Evolutionary conservation across 1,284 basidiomycete genomes (phyloP), one percentile per base, ranked within the genome.

Genomic region (Spongiforma sp.): DNA sequence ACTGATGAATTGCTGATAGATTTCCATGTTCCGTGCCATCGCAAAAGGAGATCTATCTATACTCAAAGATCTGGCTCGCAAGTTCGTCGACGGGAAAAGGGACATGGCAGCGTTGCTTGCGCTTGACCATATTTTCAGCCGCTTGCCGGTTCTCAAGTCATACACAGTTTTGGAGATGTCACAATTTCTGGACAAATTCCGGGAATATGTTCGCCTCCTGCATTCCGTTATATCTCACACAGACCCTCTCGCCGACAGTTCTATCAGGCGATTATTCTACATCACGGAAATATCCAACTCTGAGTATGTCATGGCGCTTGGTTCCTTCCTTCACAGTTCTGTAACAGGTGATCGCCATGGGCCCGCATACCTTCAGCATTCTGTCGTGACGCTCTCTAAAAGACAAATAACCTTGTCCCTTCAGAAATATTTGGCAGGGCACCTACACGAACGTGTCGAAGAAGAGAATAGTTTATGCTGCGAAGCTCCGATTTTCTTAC

Each of bases 231-330:
- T 72, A 10, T 68, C 65, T 21, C 57, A 73, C 6, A 17, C 62
- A 19, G 70, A 81, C 48, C 78, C 79, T 6, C 68, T 74, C 54
- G 50, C 68, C 0, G 60, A 61, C 34, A 24, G 59, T 0, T 65
- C 65, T 1, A 69, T 81, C 28, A 76, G 68, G 41, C 77, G 69
- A 43, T 61, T 87, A 2, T 84, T 87, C 62, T 77, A 77, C 10
- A 78, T 86, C 33, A 64, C 63, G 8, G 65, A 67, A 9, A 65
- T 71, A 15, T 68, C 70, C 5, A 71, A 75, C 57, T 72, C 74
- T 4, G 69, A 72, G n/a, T 74, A 76, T 60, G 3, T 68, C 3
- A 37, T 82, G n/a, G 68, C 60, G 1, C 54, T 53, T 9, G 72
- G 68, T 0, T 74, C 78, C 5, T 74, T 76, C 59, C 75, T 75